These are phyloP conservation scores for Bassia scoparia DNA, from an alignment of 148 eudicot species.

Conservation along the genomic window DNA sequence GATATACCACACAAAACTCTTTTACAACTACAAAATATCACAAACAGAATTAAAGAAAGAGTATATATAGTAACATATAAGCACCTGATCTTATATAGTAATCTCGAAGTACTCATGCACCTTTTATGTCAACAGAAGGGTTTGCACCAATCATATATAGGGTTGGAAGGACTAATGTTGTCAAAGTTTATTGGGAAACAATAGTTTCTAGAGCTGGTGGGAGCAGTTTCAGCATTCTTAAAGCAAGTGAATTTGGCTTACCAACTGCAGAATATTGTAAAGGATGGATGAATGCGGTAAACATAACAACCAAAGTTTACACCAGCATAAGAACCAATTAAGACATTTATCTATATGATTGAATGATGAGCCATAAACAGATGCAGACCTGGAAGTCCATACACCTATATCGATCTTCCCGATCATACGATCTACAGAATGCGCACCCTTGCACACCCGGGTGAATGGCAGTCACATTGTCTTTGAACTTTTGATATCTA, in stretches of 20 bases:
- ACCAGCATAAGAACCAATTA: constrained; percentile 1
- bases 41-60: constrained; percentile 17
- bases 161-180: constrained; percentile 41
- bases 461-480: background rate
- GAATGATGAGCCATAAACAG: background rate
- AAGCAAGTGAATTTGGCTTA: constrained; percentile 71
- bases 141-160: constrained; percentile 93
- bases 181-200: constrained; percentile 20
- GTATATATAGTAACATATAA: constrained; percentile 26
- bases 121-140: constrained; percentile 85
- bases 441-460: background rate
- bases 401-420: too few relatives aligned
- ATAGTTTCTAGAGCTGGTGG: constrained; percentile 27
- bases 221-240: constrained; percentile 65
- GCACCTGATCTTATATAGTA: constrained; percentile 93
- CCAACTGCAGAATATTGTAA: too few relatives aligned
- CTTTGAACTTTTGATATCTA: background rate
- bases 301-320: constrained; percentile 2
- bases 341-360: background rate
- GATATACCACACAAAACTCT: constrained; percentile 26
- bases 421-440: too few relatives aligned
- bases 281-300: constrained; percentile 60
- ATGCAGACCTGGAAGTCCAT: background rate
- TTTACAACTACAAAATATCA: constrained; percentile 22
- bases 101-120: constrained; percentile 86